Base-by-base conservation (phyloP, 139 green algal genomes). In the Chlorella ohadii region DNA sequence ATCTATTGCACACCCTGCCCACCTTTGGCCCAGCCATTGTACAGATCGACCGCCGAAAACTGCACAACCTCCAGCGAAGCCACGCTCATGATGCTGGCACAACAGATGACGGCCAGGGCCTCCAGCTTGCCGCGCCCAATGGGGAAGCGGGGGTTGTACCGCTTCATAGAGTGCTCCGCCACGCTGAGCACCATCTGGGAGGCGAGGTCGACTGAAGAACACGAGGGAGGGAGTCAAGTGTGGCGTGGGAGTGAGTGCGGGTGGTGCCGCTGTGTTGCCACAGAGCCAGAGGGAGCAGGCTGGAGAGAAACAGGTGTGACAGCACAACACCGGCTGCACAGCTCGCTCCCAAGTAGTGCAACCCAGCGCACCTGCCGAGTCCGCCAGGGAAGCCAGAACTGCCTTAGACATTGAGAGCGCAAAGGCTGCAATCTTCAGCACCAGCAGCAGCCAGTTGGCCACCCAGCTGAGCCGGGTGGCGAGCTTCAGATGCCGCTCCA, bases 61-160 rank as follows among this genome's bases (percentile, higher is more conserved):
- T 88, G 72, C 64, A 91, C 89, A 33, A 94, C 91, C 61, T 91
- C 80, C 33, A 94, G 82, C 34, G 87, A 87, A 13, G 81, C 87
- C 4, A 92, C 73, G 28, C 70, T 82, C 91, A 95, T 95, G 67
- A 95, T 92, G 70, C 84, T 89, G 0, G 90, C 92, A 79, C 88
- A 93, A 65, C 78, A 87, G 23, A 95, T 89, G 34, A 93, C 89
- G 16, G 90, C 92, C 31, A 95, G 87, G 15, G 91, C 89, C 76
- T 95, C 90, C 64, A 95, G 81, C 23, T 90, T 74, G 6, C 90
- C 86, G 59, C 90, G 89, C 2, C 92, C 92, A 17, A 95, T 87
- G 22, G 92, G 92, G 74, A 91, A 95, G 19, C 81, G 74, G 0
- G 89, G 86, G 67, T 92, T 80, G 41, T 78, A 70, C 23, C 41